Evolutionary conservation across 768 basidiomycete genomes (phyloP).

Genomic region (Leccinum fibrillosum): DNA sequence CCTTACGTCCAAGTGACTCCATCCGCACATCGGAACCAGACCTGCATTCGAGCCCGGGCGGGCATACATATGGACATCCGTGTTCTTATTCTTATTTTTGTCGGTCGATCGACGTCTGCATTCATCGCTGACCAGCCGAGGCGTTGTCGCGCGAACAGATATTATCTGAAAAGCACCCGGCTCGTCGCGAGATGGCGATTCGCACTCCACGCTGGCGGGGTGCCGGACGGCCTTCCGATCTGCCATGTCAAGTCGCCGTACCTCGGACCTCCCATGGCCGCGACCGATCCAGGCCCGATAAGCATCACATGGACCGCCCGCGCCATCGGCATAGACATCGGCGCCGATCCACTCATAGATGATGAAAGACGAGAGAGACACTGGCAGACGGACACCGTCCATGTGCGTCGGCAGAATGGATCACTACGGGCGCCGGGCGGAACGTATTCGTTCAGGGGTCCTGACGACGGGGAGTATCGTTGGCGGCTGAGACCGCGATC

Average conservation of each 20-base stretch:
- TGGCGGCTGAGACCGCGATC: slow-evolving; percentile 18
- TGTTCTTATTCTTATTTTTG: background rate
- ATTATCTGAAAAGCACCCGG: slow-evolving; percentile 23
- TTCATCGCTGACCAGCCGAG: background rate
- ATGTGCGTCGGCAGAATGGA: slow-evolving; percentile 10
- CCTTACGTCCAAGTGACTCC: background rate
- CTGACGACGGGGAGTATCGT: slow-evolving; percentile 23
- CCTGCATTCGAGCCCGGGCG: background rate
- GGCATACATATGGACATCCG: background rate
- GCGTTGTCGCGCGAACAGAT: slow-evolving; percentile 12
- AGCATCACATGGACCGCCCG: slow-evolving; percentile 13
- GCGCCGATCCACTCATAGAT: background rate
- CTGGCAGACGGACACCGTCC: background rate
- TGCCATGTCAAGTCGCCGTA: slow-evolving; percentile 30
- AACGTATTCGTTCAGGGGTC: slow-evolving; percentile 20
- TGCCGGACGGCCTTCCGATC: slow-evolving; percentile 16
- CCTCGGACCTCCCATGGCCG: slow-evolving; percentile 20
- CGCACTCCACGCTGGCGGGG: slow-evolving; percentile 13
- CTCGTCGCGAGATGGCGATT: slow-evolving; percentile 19
- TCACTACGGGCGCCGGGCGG: background rate
- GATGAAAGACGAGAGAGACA: background rate
- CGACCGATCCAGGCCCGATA: slow-evolving; percentile 16
- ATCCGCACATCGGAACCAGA: background rate
- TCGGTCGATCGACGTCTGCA: background rate
- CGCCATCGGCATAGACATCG: background rate